Percentiles rank a stretch among this genome's conserved stretches.
Conservation (phyloP, 2,329 filamentous ascomycete genomes). For the Tothia fuscella region DNA sequence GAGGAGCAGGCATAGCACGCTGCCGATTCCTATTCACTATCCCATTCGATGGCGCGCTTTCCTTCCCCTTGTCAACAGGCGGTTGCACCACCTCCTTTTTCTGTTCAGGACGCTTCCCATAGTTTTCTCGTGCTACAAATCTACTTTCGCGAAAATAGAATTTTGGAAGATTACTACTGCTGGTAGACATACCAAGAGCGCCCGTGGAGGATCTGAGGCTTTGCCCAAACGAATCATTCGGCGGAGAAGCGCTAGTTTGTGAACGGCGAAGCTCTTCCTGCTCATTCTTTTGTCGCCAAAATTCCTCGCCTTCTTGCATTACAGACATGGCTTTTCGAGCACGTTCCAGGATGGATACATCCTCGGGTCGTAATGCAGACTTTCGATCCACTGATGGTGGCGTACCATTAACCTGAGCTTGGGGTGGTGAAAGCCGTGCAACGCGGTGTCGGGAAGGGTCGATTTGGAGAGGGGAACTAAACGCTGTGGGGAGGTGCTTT, state of each 20-base stretch:
- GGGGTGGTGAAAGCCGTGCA: neutral
- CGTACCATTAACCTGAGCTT: no score
- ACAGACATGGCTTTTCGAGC: neutral
- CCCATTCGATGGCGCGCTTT: neutral
- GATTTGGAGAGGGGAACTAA: neutral
- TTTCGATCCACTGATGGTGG: neutral
- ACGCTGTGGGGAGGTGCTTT: neutral
- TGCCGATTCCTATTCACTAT: neutral
- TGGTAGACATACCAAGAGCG: no score
- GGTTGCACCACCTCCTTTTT: neutral
- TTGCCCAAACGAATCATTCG: no score
- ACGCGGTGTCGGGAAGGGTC: neutral
- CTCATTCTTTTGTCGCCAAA: neutral
- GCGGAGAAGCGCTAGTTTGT: no score
- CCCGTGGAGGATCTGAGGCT: no score
- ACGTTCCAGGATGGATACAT: conserved; percentile 5
- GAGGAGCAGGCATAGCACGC: neutral
- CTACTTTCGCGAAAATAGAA: conserved; percentile 6
- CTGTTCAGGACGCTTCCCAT: conserved; percentile 7
- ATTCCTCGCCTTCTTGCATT: conserved; percentile 2
- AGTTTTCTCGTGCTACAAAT: conserved; percentile 9
- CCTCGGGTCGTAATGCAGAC: neutral
- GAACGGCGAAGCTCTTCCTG: neutral
- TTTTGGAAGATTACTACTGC: no score
- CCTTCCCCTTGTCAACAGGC: conserved; percentile 2